A percentile compares a stretch with the other conserved stretches of the same genome.
Conservation (phyloP, 495 filamentous ascomycete species). For the Neurospora sublineolata region DNA sequence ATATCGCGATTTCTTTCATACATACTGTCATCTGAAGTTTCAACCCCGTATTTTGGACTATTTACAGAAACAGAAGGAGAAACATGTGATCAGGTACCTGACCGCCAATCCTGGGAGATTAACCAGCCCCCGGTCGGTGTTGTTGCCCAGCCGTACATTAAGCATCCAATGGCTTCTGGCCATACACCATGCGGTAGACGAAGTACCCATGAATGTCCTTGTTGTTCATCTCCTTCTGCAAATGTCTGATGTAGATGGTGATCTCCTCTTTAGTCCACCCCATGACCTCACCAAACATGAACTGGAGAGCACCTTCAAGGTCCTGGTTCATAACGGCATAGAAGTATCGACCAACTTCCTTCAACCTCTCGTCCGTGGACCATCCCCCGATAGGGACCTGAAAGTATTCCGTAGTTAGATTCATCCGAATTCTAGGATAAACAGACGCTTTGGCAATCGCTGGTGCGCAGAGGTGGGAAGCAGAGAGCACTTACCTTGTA, state of each 20-base stretch:
- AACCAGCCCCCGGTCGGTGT: not conserved
- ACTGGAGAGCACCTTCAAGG: constrained; percentile 12
- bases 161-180: constrained; percentile 15
- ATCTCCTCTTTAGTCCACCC: constrained; percentile 15
- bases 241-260: constrained; percentile 9
- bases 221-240: constrained; percentile 12
- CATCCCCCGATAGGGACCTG: not conserved
- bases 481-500: not conserved
- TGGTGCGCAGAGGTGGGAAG: too few species aligned
- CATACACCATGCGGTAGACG: constrained; percentile 17
- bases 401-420: not conserved
- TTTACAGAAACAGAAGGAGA: not conserved
- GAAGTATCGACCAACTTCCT: constrained; percentile 32
- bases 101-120: not conserved
- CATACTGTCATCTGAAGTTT: too few species aligned
- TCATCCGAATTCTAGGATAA: not conserved
- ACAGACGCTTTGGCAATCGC: too few species aligned
- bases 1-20: too few species aligned
- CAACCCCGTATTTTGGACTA: not conserved
- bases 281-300: constrained; percentile 19
- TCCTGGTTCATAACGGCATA: constrained; percentile 16
- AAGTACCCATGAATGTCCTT: constrained; percentile 8
- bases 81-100: not conserved
- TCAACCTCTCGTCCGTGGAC: constrained; percentile 30
- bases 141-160: not conserved